phyloP scores from a whole-genome alignment of 1,284 basidiomycete species.

The Pseudozyma sp. region DNA sequence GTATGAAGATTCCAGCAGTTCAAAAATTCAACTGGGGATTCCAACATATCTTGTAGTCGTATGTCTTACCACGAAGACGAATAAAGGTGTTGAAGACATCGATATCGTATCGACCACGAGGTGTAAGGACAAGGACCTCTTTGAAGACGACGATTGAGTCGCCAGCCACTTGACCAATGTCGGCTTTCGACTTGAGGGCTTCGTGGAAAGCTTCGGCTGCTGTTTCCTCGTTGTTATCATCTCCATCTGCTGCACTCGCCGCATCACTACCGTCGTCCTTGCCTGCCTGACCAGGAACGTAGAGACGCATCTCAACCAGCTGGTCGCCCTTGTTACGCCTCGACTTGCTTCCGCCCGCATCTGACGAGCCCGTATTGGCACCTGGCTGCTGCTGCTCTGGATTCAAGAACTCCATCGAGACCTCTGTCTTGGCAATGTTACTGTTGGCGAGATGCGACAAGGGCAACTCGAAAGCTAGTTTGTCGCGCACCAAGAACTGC shows the following conservation, averaged over 20 bases:
- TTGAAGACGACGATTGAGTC: conserved; percentile 95
- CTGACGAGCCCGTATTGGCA: conserved; percentile 65
- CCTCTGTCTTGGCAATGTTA: conserved; percentile 97
- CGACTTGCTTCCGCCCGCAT: conserved; percentile 43
- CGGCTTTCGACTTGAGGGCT: conserved; percentile 93
- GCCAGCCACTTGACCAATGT: conserved; percentile 90
- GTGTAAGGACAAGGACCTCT: conserved; percentile 95
- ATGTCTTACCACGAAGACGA: conserved; percentile 94
- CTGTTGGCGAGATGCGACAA: conserved; percentile 90
- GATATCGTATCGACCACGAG: conserved; percentile 92
- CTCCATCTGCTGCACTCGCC: conserved; percentile 72
- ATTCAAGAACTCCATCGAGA: conserved; percentile 91
- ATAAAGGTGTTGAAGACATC: conserved; percentile 97
- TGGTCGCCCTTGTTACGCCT: conserved; percentile 72
- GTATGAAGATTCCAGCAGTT: no score
- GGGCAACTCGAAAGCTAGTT: conserved; percentile 91
- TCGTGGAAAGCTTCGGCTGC: conserved; percentile 98
- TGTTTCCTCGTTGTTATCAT: conserved; percentile 74
- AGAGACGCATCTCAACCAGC: conserved; percentile 95
- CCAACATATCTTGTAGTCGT: conserved; percentile 99
- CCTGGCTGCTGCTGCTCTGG: conserved; percentile 68
- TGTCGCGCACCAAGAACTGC: conserved; percentile 91
- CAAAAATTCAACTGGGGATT: no score
- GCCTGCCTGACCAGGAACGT: conserved; percentile 83
- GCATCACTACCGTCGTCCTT: conserved; percentile 71